These are phyloP conservation scores for Peterozyma xylosa DNA, from an alignment of 805 yeast species.

Conservation along the genomic window DNA sequence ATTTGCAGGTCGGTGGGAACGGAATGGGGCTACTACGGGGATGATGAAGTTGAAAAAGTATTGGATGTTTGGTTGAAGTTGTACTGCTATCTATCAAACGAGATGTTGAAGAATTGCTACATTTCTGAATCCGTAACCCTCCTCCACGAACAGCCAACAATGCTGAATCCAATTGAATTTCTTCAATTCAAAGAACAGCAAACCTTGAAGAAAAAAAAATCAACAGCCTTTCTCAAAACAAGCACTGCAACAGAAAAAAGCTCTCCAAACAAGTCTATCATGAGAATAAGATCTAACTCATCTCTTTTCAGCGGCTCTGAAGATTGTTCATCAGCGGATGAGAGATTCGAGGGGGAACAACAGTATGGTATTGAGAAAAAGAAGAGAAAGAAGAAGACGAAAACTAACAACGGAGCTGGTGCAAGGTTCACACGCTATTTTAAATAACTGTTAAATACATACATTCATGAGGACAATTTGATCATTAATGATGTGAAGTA, in stretches of 20 bases:
- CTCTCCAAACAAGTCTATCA: neutral
- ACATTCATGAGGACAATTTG: neutral
- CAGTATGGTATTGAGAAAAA: neutral
- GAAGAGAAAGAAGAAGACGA: neutral
- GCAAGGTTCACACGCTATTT: too few species aligned
- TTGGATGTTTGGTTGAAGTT: slow-evolving; percentile 18
- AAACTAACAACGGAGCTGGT: neutral
- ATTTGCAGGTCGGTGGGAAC: neutral
- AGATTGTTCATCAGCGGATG: neutral
- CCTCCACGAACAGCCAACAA: neutral
- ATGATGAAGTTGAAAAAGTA: neutral
- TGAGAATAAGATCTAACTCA: neutral
- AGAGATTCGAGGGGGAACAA: neutral
- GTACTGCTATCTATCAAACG: slow-evolving; percentile 21
- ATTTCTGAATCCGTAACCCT: slow-evolving; percentile 12
- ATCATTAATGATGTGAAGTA: neutral
- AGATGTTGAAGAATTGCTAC: slow-evolving; percentile 17
- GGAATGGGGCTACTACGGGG: neutral
- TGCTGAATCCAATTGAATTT: neutral
- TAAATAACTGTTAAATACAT: too few species aligned
- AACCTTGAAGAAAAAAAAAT: neutral
- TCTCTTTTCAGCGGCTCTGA: neutral
- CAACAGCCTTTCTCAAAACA: neutral
- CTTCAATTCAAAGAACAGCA: neutral
- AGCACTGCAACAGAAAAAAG: neutral